A percentile compares a stretch with the other conserved stretches of the same genome.
These are phyloP conservation scores for Brassica hybrid DNA, from an alignment of 441 rosid species.

Conservation along the genomic window DNA sequence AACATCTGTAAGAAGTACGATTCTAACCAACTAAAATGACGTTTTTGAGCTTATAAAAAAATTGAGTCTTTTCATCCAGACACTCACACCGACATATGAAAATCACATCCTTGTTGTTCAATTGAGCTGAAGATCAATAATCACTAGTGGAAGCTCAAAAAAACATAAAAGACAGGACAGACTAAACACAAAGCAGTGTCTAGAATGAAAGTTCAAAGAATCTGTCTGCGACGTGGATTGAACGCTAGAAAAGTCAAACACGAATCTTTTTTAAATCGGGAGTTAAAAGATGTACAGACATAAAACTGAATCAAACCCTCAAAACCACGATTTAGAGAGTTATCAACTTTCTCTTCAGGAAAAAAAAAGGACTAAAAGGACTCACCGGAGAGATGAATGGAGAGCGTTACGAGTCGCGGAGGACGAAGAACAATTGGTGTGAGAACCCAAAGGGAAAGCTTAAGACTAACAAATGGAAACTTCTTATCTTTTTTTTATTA, in stretches of 20 bases:
- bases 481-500: background rate
- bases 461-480: background rate
- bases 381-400: conserved; percentile 31
- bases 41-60: background rate
- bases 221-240: conserved; percentile 23
- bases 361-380: background rate
- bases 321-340: conserved; percentile 10
- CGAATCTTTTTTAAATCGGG: conserved; percentile 15
- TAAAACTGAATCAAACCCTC: conserved; percentile 8
- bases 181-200: background rate
- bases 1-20: background rate
- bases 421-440: background rate
- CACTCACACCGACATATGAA: conserved; percentile 7
- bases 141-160: conserved; percentile 1
- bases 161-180: background rate
- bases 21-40: background rate
- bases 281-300: background rate
- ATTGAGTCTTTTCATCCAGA: background rate
- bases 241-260: conserved; percentile 45
- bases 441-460: conserved; percentile 30
- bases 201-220: conserved; percentile 23
- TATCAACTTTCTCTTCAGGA: background rate
- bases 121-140: conserved; percentile 28
- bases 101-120: background rate
- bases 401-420: conserved; percentile 19